These are phyloP conservation scores for Magnusiomyces suaveolens DNA, from an alignment of 1,139 yeast species.

Conservation along the genomic window DNA sequence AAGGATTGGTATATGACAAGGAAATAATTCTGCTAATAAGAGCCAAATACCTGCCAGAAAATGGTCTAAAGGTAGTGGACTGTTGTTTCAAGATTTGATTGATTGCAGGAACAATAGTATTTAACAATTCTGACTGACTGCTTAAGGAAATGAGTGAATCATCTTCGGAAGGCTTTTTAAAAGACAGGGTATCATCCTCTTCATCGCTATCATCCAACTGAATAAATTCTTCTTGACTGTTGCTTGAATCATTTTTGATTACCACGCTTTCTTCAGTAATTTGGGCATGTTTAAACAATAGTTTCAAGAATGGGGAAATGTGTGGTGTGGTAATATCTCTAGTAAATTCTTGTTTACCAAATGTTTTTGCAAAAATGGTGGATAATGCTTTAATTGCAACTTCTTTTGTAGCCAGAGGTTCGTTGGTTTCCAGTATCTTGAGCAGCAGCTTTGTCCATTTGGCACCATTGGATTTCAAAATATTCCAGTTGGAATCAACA, in stretches of 20 bases:
- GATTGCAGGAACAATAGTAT: conserved; percentile 41
- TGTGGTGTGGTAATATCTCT: conserved; percentile 80
- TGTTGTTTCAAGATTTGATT: conserved; percentile 45
- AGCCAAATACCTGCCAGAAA: conserved; percentile 49
- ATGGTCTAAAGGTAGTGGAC: conserved; percentile 77
- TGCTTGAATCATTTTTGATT: background rate
- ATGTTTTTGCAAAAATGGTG: conserved; percentile 44
- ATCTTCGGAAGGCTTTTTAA: too few relatives aligned
- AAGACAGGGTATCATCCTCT: too few relatives aligned
- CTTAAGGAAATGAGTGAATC: conserved; percentile 19
- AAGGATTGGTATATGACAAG: conserved; percentile 28
- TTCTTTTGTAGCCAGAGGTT: conserved; percentile 37
- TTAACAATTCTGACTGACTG: conserved; percentile 25
- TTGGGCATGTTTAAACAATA: conserved; percentile 38
- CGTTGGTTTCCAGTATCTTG: conserved; percentile 47
- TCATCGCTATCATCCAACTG: conserved; percentile 1
- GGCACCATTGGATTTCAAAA: conserved; percentile 42
- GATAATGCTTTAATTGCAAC: conserved; percentile 44
- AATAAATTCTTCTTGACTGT: background rate
- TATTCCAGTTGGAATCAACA: conserved; percentile 25
- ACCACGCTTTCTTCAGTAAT: conserved; percentile 13
- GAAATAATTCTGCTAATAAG: conserved; percentile 37
- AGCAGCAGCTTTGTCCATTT: conserved; percentile 47
- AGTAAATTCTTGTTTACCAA: conserved; percentile 76
- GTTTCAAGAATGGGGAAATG: conserved; percentile 50